Base-by-base conservation (phyloP, 495 filamentous ascomycete genomes). In the Lepraria neglecta region DNA sequence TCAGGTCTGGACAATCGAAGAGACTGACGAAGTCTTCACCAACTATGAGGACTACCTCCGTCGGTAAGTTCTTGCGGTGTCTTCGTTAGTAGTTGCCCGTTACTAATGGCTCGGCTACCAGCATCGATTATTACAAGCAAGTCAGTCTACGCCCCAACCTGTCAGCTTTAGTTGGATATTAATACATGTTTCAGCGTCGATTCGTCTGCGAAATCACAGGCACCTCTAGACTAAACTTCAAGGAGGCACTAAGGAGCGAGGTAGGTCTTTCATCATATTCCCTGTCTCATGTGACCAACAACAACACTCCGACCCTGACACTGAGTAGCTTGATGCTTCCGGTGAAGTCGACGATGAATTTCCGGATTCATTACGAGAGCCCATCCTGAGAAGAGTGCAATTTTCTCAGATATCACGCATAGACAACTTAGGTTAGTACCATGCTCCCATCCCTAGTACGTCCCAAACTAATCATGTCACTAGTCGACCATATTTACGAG, bases 121-220 rank as follows among this genome's bases (percentile, higher is more conserved):
- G 92, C 42, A 84, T 91, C 81, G 92, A 97, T 71, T 96, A 95
- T 71, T 96, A 96, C 70, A 92, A 87, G 59, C 89, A 95, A 79
- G 89, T 87, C 74, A 60, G 80, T 71, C 50, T 45, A 33, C 46
- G 45, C 52, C 28, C 6, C 1, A 15, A 14, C n/a, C 43, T 24
- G 24, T 24, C 46, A 12, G 21, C 4, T 44, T 1, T 24, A 5
- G 1, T 0, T 9, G 3, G 14, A n/a, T 60, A 17, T 42, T 46
- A 19, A 30, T 28, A 15, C n/a, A 14, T 28, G 15, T 21, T 17
- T 6, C 66, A 94, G 84, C 88, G 86, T 62, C 84, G 87, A 48
- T 99, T 97, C 69, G 95, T 92, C 56, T 96, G 92, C 72, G 87
- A 94, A 64, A 92, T 97, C 62, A 97, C 90, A 3, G 94, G 94